Evolutionary conservation across 805 yeast species (phyloP).

Genomic region (Barnettozyma wickerhamii): DNA sequence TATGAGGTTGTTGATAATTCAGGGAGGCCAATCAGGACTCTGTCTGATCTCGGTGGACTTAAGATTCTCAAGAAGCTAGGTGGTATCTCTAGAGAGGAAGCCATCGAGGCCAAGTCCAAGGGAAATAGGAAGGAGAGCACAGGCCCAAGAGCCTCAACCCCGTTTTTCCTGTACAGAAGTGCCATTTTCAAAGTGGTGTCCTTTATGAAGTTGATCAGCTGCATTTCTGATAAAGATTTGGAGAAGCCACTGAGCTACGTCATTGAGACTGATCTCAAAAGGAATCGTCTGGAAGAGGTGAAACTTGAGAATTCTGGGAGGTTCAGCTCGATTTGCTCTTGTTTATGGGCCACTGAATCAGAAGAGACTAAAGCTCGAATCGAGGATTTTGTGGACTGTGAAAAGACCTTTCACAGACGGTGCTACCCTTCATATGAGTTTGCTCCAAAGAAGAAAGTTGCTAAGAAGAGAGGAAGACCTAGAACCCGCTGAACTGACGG

Average conservation of each 20-base stretch:
- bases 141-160: neutral
- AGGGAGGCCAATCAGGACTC: neutral
- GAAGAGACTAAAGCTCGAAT: neutral
- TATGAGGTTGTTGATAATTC: neutral
- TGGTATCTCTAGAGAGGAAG: neutral
- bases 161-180: neutral
- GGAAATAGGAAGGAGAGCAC: too few species aligned
- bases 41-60: neutral
- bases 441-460: neutral
- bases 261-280: neutral
- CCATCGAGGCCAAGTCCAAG: neutral
- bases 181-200: neutral
- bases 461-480: neutral
- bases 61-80: neutral
- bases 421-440: neutral
- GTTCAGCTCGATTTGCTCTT: neutral
- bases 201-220: neutral
- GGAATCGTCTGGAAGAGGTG: neutral
- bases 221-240: neutral
- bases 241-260: neutral
- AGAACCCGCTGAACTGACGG: neutral
- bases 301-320: neutral
- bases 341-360: neutral
- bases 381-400: neutral
- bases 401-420: neutral